Percentiles rank a stretch among this genome's conserved stretches.
These are phyloP conservation scores for Candida krabiensis DNA, from an alignment of 805 yeast species.

Conservation along the genomic window DNA sequence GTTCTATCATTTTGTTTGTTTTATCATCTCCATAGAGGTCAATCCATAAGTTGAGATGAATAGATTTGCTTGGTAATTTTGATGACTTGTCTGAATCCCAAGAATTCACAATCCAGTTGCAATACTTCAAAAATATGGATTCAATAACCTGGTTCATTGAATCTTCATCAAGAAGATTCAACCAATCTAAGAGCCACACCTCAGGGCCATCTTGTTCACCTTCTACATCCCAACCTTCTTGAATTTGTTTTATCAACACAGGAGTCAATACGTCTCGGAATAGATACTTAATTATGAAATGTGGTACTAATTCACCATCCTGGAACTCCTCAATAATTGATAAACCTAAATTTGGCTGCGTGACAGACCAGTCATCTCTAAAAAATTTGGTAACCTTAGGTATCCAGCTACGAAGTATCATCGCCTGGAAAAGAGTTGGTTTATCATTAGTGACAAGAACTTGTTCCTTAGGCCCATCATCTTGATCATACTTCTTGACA, in stretches of 20 bases:
- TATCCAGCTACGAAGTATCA: conserved; percentile 37
- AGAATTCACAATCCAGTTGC: conserved; percentile 16
- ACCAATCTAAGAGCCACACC: conserved; percentile 30
- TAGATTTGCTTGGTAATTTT: conserved; percentile 8
- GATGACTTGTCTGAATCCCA: conserved; percentile 18
- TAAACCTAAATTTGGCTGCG: conserved; percentile 40
- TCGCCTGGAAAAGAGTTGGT: conserved; percentile 32
- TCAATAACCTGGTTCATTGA: conserved; percentile 14
- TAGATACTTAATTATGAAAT: conserved; percentile 28
- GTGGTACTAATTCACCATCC: conserved; percentile 33
- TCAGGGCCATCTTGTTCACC: conserved; percentile 20
- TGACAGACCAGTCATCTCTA: conserved; percentile 36
- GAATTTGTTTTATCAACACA: conserved; percentile 33
- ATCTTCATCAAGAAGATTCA: conserved; percentile 16
- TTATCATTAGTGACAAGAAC: conserved; percentile 2
- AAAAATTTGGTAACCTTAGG: conserved; percentile 33
- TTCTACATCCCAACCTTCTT: conserved; percentile 34
- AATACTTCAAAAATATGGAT: conserved; percentile 19
- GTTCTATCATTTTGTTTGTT: conserved; percentile 18
- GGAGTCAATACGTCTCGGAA: conserved; percentile 36
- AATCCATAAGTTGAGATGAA: conserved; percentile 31
- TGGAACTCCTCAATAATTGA: conserved; percentile 36
- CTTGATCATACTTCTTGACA: conserved; percentile 4
- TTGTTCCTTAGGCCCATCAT: no score
- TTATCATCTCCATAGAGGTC: conserved; percentile 32